phyloP scores from a whole-genome alignment of 2,329 filamentous ascomycete species.

The Aureobasidium sp. region DNA sequence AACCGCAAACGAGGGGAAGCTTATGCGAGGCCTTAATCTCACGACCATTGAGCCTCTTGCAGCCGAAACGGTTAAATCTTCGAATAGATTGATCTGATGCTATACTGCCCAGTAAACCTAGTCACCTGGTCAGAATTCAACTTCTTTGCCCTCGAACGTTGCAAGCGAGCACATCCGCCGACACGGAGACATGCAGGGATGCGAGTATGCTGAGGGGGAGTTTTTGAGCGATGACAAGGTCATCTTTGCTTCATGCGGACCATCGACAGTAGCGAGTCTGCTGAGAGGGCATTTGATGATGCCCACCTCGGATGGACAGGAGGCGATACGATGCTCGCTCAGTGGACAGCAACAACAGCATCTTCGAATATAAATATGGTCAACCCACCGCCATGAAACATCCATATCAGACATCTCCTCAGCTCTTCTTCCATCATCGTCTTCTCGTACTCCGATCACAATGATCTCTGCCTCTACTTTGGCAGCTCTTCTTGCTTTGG shows the following conservation, averaged over 20 bases:
- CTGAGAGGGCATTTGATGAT: not conserved
- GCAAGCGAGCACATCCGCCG: not conserved
- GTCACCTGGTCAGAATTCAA: not conserved
- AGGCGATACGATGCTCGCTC: not conserved
- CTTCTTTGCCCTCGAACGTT: not conserved
- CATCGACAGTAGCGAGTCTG: not conserved
- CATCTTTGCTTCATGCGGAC: not conserved
- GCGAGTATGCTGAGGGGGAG: not conserved
- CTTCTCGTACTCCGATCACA: not conserved
- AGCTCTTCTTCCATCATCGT: not conserved
- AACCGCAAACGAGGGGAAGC: conserved; percentile 4
- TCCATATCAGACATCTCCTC: not conserved
- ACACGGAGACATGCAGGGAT: not conserved
- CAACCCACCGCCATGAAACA: not conserved
- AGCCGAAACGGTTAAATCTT: conserved; percentile 1
- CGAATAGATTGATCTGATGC: conserved; percentile 1
- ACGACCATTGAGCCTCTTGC: not conserved
- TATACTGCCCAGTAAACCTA: not conserved
- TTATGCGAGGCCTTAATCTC: conserved; percentile 4
- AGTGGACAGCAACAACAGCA: not conserved
- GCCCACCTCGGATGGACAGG: not conserved
- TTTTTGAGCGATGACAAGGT: not conserved
- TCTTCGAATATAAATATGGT: conserved; percentile 5
- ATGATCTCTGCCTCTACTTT: conserved; percentile 15
- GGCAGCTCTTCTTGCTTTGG: conserved; percentile 29